A percentile compares a stretch with the other conserved stretches of the same genome.
Evolutionary conservation across 2,329 filamentous ascomycete species (phyloP).

Genomic region (Neobulgaria alba): DNA sequence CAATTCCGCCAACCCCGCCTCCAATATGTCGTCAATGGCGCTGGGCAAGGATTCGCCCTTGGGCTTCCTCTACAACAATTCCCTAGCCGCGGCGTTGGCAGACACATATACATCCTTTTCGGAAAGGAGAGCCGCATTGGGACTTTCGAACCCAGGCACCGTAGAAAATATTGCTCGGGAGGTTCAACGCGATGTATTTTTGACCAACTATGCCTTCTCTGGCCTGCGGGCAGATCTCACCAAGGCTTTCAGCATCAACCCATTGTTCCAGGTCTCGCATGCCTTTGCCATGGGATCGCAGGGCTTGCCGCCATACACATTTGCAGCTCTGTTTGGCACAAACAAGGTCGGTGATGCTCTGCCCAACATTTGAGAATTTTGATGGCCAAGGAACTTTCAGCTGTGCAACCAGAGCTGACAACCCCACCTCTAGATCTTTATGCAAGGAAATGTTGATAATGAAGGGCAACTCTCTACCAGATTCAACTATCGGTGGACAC

Average conservation of each 20-base stretch:
- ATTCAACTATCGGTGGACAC: slow-evolving; percentile 87
- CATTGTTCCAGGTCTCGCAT: slow-evolving; percentile 95
- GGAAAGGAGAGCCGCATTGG: slow-evolving; percentile 78
- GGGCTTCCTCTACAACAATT: slow-evolving; percentile 66
- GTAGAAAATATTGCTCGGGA: slow-evolving; percentile 85
- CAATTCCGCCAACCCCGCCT: not conserved
- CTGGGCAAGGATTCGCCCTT: slow-evolving; percentile 38
- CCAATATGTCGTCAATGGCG: not conserved
- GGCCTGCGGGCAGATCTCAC: slow-evolving; percentile 93
- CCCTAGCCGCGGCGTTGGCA: slow-evolving; percentile 58
- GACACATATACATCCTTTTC: slow-evolving; percentile 77
- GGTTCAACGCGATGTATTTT: slow-evolving; percentile 91
- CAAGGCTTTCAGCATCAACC: slow-evolving; percentile 89
- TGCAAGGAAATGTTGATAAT: slow-evolving; percentile 93
- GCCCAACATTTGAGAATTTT: not conserved
- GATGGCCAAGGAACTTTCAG: too few species aligned
- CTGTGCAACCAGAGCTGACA: slow-evolving; percentile 14
- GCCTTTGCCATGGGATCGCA: slow-evolving; percentile 89
- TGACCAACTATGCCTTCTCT: slow-evolving; percentile 94
- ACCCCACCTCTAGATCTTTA: slow-evolving; percentile 61
- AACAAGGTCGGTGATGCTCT: slow-evolving; percentile 59
- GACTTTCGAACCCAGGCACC: slow-evolving; percentile 84
- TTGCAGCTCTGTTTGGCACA: slow-evolving; percentile 88
- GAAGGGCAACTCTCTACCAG: slow-evolving; percentile 79
- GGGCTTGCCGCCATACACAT: slow-evolving; percentile 86